Evolutionary conservation across 345 rosid species (phyloP), one percentile per base, ranked within the genome.

Genomic region (Eucalyptus marginata): DNA sequence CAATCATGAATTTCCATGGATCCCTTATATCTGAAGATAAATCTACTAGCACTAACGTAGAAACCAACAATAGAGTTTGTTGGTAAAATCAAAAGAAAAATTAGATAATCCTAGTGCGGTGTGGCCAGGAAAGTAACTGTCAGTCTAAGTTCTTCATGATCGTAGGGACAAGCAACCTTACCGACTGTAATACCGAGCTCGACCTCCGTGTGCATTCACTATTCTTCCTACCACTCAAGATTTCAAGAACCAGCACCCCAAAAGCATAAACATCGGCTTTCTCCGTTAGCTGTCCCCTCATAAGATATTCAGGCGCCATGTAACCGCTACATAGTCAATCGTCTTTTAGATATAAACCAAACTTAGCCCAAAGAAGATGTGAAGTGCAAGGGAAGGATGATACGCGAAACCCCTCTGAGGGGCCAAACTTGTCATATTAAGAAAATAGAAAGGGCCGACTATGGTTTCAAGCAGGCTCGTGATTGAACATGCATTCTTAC

Each of bases 191-290:
- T 87, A 93, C 88, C 22, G 97, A 94, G 91, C 90, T 90, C 20
- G 95, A 88, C 59, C 94, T 94, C 86, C 92, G 92, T 17, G 94
- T 91, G 90, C 94, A 95, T 18, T 93, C 93, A 17, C 92, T 95
- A 90, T 95, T 97, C 90, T 92, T 97, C 89, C 90, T 93, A 40
- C 96, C 96, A 44, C 92, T 91, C 49, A 93, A 92, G 90, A 95
- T 91, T 92, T 97, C 98, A 31, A 95, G 93, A 83, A 94, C 91
- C 31, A 97, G 88, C 88, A 97, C 96, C 88, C 98, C 98, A n/a
- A 94, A 96, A 44, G 96, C 95, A 88, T 95, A 95, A 56, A 97
- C 96, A 90, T 97, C 98, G 51, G 95, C 94, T 88, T 95, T 96
- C 92, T 97, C 95, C 15, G 96, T 51, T 51, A 51, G 54, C 8